Conservation (phyloP, 768 basidiomycete species). For the Lactarius sanguifluus region DNA sequence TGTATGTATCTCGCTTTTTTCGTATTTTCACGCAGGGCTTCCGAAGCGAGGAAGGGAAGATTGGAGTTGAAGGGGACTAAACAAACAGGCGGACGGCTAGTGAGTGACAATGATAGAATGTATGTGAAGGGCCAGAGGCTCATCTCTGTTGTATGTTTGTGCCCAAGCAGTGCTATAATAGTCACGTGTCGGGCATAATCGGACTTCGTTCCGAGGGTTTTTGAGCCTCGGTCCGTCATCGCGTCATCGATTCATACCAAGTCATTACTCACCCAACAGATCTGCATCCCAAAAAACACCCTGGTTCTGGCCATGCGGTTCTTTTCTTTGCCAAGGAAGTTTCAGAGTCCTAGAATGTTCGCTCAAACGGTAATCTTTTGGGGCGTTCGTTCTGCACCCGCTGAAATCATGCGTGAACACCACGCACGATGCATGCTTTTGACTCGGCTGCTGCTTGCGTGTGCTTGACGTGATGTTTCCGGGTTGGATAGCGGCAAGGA, state of each 20-base stretch:
- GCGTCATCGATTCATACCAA: not conserved
- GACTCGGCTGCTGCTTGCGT: not conserved
- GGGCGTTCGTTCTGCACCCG: not conserved
- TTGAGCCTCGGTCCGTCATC: not conserved
- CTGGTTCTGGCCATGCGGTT: not conserved
- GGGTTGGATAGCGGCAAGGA: not conserved
- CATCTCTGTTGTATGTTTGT: not conserved
- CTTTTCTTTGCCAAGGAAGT: not conserved
- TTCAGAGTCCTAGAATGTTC: not conserved
- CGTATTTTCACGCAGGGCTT: too few species aligned
- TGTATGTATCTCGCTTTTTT: not conserved
- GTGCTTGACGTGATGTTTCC: not conserved
- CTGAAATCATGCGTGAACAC: not conserved
- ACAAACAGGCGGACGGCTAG: not conserved
- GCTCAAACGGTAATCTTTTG: not conserved
- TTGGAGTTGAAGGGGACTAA: not conserved
- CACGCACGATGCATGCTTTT: not conserved
- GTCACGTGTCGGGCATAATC: not conserved
- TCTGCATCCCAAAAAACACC: not conserved
- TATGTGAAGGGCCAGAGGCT: not conserved
- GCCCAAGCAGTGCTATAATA: not conserved
- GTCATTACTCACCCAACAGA: not conserved
- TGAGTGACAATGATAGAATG: not conserved
- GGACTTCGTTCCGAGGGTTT: not conserved
- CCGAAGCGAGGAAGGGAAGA: not conserved